A percentile compares a stretch with the other conserved stretches of the same genome.
These are phyloP conservation scores for Diaporthe batatas DNA, from an alignment of 2,329 filamentous ascomycete genomes.

Conservation along the genomic window DNA sequence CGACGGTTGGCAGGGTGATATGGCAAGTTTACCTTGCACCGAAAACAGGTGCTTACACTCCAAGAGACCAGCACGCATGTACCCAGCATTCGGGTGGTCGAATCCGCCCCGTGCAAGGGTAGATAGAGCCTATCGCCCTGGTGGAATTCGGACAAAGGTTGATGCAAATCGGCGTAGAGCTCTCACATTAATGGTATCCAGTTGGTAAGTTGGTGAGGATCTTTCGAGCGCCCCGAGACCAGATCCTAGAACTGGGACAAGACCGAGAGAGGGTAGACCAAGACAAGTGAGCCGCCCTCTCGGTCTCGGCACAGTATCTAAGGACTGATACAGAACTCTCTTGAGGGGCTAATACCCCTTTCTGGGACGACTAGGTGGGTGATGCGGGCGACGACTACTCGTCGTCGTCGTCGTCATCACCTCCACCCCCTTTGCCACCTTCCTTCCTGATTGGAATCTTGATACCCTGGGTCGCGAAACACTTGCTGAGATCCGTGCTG, in stretches of 20 bases:
- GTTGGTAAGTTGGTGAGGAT: not conserved
- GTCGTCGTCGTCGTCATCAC: conserved; percentile 60
- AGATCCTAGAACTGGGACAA: not conserved
- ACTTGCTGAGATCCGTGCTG: conserved; percentile 90
- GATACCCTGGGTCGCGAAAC: conserved; percentile 92
- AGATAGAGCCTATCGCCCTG: not conserved
- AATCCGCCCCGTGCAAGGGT: not conserved
- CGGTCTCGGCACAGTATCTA: not conserved
- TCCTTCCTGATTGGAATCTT: conserved; percentile 98
- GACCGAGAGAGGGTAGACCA: not conserved
- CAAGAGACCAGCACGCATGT: not conserved
- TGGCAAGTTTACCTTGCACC: not conserved
- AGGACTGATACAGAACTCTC: not conserved
- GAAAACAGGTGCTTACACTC: not conserved
- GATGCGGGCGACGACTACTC: not conserved
- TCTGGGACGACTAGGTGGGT: not conserved
- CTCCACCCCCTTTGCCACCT: conserved; percentile 63
- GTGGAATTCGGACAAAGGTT: not conserved
- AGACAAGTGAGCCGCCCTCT: not conserved
- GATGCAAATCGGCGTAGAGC: not conserved
- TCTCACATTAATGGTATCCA: not conserved
- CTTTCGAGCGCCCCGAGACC: conserved; percentile 3
- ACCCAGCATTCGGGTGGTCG: not conserved
- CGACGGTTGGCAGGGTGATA: not conserved
- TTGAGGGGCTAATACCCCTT: not conserved